Percentiles rank a stretch among this genome's conserved stretches.
Conservation (phyloP, 257 asterid genomes). For the Petunia secreta region DNA sequence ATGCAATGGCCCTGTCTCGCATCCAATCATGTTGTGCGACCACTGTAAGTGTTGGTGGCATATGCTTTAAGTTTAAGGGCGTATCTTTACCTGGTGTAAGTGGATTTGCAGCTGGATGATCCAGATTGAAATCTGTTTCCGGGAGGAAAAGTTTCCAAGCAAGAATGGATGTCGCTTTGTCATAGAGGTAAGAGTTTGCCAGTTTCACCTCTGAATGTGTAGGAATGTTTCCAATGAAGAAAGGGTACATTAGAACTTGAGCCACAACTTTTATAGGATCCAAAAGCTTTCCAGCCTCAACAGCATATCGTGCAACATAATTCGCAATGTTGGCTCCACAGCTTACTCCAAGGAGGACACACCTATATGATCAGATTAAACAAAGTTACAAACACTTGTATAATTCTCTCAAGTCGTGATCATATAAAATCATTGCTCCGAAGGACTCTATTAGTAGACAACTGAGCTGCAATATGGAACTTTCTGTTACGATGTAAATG, state of each 20-base stretch:
- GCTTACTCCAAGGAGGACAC: constrained; percentile 88
- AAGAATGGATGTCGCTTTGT: constrained; percentile 60
- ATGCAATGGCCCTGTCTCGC: constrained; percentile 80
- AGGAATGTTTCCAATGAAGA: constrained; percentile 72
- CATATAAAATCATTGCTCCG: background rate
- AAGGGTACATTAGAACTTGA: constrained; percentile 85
- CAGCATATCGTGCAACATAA: constrained; percentile 57
- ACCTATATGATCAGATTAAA: constrained; percentile 46
- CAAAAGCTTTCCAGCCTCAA: constrained; percentile 56
- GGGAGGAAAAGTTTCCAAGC: constrained; percentile 89
- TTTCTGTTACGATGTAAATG: background rate
- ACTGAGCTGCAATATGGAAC: constrained; percentile 1
- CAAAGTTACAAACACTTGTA: background rate
- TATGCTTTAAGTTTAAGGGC: constrained; percentile 52
- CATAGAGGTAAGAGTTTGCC: constrained; percentile 71
- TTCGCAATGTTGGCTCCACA: constrained; percentile 84
- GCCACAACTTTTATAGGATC: constrained; percentile 82
- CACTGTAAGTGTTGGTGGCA: constrained; percentile 88
- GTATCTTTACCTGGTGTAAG: constrained; percentile 36
- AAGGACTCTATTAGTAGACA: too few relatives aligned
- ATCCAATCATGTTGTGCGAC: constrained; percentile 89
- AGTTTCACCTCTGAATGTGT: constrained; percentile 63
- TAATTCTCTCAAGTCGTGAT: constrained; percentile 10
- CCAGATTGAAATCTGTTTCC: constrained; percentile 52
- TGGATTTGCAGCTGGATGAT: constrained; percentile 82